Base-by-base conservation (phyloP, 2,329 filamentous ascomycete genomes). In the Claviceps sp. region DNA sequence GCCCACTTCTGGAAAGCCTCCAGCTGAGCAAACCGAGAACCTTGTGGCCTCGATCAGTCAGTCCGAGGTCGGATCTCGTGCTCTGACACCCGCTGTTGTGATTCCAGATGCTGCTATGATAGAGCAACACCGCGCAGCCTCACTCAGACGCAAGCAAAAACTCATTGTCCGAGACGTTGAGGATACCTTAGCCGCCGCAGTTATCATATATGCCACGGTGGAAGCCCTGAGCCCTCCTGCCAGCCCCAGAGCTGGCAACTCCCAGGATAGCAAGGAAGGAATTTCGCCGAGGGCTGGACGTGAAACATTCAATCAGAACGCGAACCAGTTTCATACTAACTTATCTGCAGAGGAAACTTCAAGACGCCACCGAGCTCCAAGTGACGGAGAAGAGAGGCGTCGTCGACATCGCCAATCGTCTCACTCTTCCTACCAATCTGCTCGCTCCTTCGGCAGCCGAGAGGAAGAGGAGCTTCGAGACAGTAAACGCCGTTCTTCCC, bases 151-250 rank as follows among this genome's bases (percentile, higher is more conserved):
- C 50, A 72, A 71, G 56, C 68, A 71, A 51, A 73, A 68, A 53
- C 64, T 70, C 53, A 68, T 68, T n/a, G 63, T 74, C 38, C 69
- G 68, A 40, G 64, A 71, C 16, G 72, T 71, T 16, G 75, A 80
- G 60, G 77, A 79, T 53, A 70, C 72, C 38, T 64, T 78, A 37
- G 76, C 76, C 38, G 73, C 76, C 38, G 76, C 73, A 14, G 76
- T 78, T 24, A 69, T 78, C 24, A 70, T 79, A 19, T 76, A 76
- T 55, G 75, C 77, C 41, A 69, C 75, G 8, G 73, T 69, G 38
- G 73, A 74, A 55, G 70, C 68, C 44, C 60, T 77, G 53, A 73
- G 70, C 52, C 70, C 71, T 46, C 65, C 65, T 26, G 61, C 60
- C 34, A 70, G 68, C 58, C 70, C 63, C 8, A 52, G 17, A 16